Percentiles rank a stretch among this genome's conserved stretches.
Conservation (phyloP, 2,329 filamentous ascomycete species). For the Aureobasidium subglaciale region DNA sequence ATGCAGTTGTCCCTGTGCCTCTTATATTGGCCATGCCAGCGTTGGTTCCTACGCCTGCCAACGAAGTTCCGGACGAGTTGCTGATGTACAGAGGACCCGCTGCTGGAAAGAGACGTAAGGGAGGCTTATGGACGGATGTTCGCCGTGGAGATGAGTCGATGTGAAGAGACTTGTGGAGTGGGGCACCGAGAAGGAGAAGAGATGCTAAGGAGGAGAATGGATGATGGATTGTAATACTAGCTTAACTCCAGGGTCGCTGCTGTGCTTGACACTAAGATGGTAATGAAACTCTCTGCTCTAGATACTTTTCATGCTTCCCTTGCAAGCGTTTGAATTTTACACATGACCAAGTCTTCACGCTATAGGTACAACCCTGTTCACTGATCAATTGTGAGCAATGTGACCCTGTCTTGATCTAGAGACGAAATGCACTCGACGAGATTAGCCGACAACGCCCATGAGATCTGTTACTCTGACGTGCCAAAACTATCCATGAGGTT, state of each 20-base stretch:
- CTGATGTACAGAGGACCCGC: neutral
- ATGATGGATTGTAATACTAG: neutral
- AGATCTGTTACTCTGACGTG: too few species aligned
- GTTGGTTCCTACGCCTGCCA: neutral
- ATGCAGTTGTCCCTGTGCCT: neutral
- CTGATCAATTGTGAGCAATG: neutral
- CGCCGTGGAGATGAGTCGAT: neutral
- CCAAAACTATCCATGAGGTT: too few species aligned
- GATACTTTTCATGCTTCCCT: too few species aligned
- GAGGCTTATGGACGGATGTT: neutral
- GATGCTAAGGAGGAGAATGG: neutral
- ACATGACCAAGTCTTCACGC: neutral
- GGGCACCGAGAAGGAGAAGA: neutral
- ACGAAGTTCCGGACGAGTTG: neutral
- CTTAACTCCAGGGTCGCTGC: neutral
- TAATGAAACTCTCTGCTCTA: too few species aligned
- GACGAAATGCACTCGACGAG: too few species aligned
- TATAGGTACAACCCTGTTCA: neutral
- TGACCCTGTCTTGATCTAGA: too few species aligned
- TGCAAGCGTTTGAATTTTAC: too few species aligned
- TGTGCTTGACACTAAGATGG: too few species aligned
- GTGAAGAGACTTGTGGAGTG: neutral
- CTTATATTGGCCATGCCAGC: neutral
- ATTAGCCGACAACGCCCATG: too few species aligned
- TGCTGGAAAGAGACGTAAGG: constrained; percentile 1